phyloP scores from a whole-genome alignment of 805 yeast genomes.

The Scheffersomyces stipitis region DNA sequence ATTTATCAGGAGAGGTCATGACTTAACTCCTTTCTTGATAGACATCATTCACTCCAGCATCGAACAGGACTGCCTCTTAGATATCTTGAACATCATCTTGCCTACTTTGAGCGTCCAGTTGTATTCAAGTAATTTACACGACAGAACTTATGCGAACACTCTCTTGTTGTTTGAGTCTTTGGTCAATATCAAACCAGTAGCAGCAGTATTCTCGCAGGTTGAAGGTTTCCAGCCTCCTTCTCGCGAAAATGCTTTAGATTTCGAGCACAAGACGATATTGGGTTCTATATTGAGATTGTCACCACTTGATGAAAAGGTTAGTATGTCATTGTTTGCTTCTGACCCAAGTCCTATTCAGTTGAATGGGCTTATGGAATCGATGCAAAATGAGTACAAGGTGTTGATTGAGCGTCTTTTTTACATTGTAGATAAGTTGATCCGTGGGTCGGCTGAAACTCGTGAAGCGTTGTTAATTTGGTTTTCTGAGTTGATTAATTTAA shows the following conservation, averaged over 20 bases:
- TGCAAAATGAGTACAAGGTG: constrained; percentile 63
- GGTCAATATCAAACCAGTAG: constrained; percentile 59
- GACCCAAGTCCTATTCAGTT: constrained; percentile 35
- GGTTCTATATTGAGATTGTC: constrained; percentile 80
- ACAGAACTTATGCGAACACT: constrained; percentile 51
- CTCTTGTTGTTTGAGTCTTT: constrained; percentile 58
- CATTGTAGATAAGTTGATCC: constrained; percentile 69
- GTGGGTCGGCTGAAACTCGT: constrained; percentile 71
- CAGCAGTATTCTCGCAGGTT: constrained; percentile 56
- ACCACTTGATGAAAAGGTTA: constrained; percentile 60
- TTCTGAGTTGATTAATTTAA: constrained; percentile 70
- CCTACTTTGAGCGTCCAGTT: constrained; percentile 43
- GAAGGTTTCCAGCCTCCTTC: constrained; percentile 53
- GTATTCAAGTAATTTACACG: constrained; percentile 43
- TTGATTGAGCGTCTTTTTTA: constrained; percentile 63
- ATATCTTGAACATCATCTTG: constrained; percentile 54
- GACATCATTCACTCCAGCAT: constrained; percentile 58
- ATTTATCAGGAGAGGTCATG: constrained; percentile 20
- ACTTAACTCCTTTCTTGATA: constrained; percentile 43
- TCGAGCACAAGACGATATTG: constrained; percentile 62
- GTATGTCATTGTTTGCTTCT: constrained; percentile 44
- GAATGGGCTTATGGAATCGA: constrained; percentile 52
- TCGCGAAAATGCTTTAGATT: constrained; percentile 44
- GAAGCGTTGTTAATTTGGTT: constrained; percentile 64
- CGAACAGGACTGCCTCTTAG: constrained; percentile 66